Evolutionary conservation across 495 filamentous ascomycete species (phyloP).

Genomic region (Venustampulla echinocandica): DNA sequence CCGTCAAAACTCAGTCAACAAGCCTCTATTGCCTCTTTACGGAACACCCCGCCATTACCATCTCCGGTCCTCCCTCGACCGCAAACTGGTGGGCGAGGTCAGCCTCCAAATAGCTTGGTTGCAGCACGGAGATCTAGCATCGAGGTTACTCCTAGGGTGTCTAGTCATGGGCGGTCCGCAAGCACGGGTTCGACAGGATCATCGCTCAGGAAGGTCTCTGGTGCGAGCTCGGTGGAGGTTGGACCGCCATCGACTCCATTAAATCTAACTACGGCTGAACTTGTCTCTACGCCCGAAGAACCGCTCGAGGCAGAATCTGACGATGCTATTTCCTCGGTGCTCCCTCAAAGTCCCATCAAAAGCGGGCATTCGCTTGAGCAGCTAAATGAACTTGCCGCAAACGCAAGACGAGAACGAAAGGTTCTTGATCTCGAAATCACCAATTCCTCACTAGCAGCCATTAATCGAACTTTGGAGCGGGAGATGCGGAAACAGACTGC

Average conservation of each 20-base stretch:
- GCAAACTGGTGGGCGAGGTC: conserved; percentile 16
- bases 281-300: conserved; percentile 35
- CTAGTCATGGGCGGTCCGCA: conserved; percentile 15
- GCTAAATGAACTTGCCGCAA: conserved; percentile 59
- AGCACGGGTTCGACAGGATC: conserved; percentile 16
- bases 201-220: conserved; percentile 11
- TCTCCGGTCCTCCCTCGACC: conserved; percentile 15
- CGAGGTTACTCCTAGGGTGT: conserved; percentile 17
- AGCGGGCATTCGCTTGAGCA: conserved; percentile 39
- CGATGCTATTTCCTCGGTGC: conserved; percentile 24
- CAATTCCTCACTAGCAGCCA: conserved; percentile 92
- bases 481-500: conserved; percentile 86
- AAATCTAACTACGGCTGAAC: conserved; percentile 21
- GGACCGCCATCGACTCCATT: conserved; percentile 17
- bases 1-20: conserved; percentile 33
- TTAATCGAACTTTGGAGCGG: conserved; percentile 86
- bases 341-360: conserved; percentile 44
- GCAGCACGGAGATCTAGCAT: conserved; percentile 23
- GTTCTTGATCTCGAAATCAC: conserved; percentile 97
- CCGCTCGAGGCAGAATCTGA: conserved; percentile 21
- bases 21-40: conserved; percentile 16
- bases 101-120: conserved; percentile 18
- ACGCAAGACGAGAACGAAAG: conserved; percentile 85
- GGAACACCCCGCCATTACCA: conserved; percentile 20
- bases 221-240: conserved; percentile 12